Base-by-base conservation (phyloP, 2,329 filamentous ascomycete genomes). In the Lasiodiplodia citricola region DNA sequence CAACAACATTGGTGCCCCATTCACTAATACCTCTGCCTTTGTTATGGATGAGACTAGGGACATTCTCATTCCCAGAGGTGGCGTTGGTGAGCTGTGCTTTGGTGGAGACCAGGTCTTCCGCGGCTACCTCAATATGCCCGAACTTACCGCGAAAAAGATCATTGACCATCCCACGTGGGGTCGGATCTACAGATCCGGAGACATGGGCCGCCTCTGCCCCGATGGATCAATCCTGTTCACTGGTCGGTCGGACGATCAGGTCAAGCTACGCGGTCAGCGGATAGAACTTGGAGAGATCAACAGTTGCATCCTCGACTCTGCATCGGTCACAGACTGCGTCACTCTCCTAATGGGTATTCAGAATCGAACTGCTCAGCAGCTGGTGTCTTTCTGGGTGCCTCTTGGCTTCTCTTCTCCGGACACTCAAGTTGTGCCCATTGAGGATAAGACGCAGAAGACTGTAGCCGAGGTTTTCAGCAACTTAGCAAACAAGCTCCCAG, bases 71-170 rank as follows among this genome's bases (percentile, higher is more conserved):
- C 92, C 92, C 0, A 77, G 87, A 7, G 93, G 93, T 3, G 91
- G 88, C 71, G 83, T 93, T 18, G 94, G 94, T 13, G 94, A 97
- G 77, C 84, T 97, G 7, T 96, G 92, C 74, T 96, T 97, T 77
- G 93, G 93, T 16, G 94, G 94, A 13, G 88, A 92, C 60, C 94
- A 97, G 79, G 88, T 97, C 5, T 87, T 85, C 52, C 84, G 86
- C 50, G 93, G 92, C 1, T 97, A 95, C 74, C 83, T 96, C 35
- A 88, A 90, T 68, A 83, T 87, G 77, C 85, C 87, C 0, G 83
- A 86, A 3, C 79, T 92, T 51, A 93, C 91, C 0, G 78, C 82
- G 0, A 80, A 84, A 14, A 93, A 90, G 73, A 92, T 97, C 69
- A 83, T 95, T 58, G 71, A 88, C 0, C 91, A 96, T 74, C 85